Evolutionary conservation across 805 yeast species (phyloP).

Genomic region (Starmera caribaea): DNA sequence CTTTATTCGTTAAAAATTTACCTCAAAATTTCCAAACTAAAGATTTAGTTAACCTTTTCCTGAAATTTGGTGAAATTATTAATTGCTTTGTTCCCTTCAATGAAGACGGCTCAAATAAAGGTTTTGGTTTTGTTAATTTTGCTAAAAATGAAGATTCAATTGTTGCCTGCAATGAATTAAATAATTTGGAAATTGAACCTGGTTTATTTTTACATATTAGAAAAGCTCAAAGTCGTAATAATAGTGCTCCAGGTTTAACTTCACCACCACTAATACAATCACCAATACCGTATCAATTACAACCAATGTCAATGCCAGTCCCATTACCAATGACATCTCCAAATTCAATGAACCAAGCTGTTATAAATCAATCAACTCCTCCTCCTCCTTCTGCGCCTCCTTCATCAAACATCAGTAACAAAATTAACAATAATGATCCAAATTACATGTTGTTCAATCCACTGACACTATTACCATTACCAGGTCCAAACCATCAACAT

Average conservation of each 20-base stretch:
- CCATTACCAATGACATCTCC: neutral
- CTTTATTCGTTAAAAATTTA: conserved; percentile 39
- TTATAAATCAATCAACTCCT: neutral
- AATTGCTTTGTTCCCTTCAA: conserved; percentile 42
- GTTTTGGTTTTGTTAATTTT: conserved; percentile 46
- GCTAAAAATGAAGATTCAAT: conserved; percentile 36
- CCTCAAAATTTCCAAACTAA: conserved; percentile 28
- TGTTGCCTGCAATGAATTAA: conserved; percentile 35
- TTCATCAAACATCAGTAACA: neutral
- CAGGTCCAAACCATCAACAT: conserved; percentile 45
- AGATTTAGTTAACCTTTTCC: conserved; percentile 33
- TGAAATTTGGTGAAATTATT: conserved; percentile 38
- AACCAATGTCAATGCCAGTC: neutral
- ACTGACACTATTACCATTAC: conserved; percentile 22
- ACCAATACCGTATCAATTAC: neutral
- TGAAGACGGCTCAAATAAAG: conserved; percentile 14
- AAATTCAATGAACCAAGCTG: too few species aligned
- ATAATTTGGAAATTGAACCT: conserved; percentile 28
- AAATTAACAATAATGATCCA: too few species aligned
- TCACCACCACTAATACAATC: conserved; percentile 5
- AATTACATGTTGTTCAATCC: too few species aligned
- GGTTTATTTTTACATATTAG: conserved; percentile 26
- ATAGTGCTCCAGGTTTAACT: conserved; percentile 10
- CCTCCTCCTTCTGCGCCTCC: conserved; percentile 1
- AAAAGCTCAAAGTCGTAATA: conserved; percentile 36